Base-by-base conservation (phyloP, 768 basidiomycete genomes). In the Pulveroboletus ravenelii region DNA sequence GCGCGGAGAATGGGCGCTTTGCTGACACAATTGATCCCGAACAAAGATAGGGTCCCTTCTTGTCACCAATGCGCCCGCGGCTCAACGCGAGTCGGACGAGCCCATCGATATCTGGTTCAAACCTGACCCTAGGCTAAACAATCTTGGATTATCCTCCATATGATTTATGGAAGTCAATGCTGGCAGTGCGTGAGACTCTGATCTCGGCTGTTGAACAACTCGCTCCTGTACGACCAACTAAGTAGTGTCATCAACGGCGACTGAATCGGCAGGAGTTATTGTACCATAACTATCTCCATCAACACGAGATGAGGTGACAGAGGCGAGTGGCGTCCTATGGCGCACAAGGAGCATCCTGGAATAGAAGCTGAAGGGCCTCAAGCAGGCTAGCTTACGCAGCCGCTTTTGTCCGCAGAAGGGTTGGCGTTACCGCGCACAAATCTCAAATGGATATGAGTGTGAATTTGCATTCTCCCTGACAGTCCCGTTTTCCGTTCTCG, bases 141-240 rank as follows among this genome's bases (percentile, higher is more conserved):
- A 41, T 17, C 25, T 25, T 17, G 31, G 30, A 55, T 10, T 23
- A 18, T 27, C 23, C 8, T 41, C 34, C 44, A 25, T 17, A 47
- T 20, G 34, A 10, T 25, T 17, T 25, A 7, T 23, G 14, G 23
- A 48, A 14, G 38, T 32, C 35, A 6, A 47, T 57, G 46, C 56
- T 55, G 55, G 61, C 62, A 61, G 29, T 41, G 32, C 55, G 62
- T 63, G 51, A 47, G 56, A 62, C 36, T 37, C 51, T 40, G 55
- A 48, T 36, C 47, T 63, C 58, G 58, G 52, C 34, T 62, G 45
- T 41, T 39, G 37, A 35, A 32, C 10, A 29, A 45, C 48, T 43
- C 25, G 7, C 15, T 45, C n/a, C 31, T 31, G 50, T 27, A 50
- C 30, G 34, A 54, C 27, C 54, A 32, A 40, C 25, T 27, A 27